A percentile compares a stretch with the other conserved stretches of the same genome.
These are phyloP conservation scores for Apiotrichum gracile DNA, from an alignment of 1,284 basidiomycete genomes.

Conservation along the genomic window DNA sequence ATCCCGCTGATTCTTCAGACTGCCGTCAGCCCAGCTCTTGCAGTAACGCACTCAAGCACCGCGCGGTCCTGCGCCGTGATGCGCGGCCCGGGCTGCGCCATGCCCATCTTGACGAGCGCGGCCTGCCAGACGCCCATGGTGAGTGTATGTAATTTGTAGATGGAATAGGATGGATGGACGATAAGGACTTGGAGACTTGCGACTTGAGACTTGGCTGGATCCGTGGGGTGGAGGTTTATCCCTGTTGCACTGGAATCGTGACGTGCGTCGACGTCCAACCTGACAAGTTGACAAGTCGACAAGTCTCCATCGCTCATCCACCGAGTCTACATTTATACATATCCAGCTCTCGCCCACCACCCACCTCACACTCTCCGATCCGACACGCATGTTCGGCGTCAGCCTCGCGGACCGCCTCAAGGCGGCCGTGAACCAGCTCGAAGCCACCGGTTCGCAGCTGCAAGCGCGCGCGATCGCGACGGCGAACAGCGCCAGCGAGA, in stretches of 20 bases:
- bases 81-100: slow-evolving; percentile 72
- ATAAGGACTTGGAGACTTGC: not conserved
- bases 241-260: too few relatives aligned
- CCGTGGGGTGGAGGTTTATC: too few relatives aligned
- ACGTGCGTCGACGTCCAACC: too few relatives aligned
- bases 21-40: slow-evolving; percentile 31
- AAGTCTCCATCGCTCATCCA: too few relatives aligned
- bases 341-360: not conserved
- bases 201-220: not conserved
- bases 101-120: slow-evolving; percentile 40
- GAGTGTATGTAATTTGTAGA: not conserved
- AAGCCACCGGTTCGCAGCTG: slow-evolving; percentile 27
- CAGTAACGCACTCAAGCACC: slow-evolving; percentile 68
- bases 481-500: not conserved
- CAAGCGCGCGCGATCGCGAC: slow-evolving; percentile 27
- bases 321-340: too few relatives aligned
- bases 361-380: not conserved
- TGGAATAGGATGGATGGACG: not conserved
- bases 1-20: slow-evolving; percentile 91
- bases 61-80: slow-evolving; percentile 90
- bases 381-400: slow-evolving; percentile 26
- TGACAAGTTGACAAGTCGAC: too few relatives aligned
- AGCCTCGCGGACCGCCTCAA: slow-evolving; percentile 39
- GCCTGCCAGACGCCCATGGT: slow-evolving; percentile 39
- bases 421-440: slow-evolving; percentile 38